A percentile compares a stretch with the other conserved stretches of the same genome.
Conservation (phyloP, 768 basidiomycete genomes). For the Porpolomopsis calyptriformis region DNA sequence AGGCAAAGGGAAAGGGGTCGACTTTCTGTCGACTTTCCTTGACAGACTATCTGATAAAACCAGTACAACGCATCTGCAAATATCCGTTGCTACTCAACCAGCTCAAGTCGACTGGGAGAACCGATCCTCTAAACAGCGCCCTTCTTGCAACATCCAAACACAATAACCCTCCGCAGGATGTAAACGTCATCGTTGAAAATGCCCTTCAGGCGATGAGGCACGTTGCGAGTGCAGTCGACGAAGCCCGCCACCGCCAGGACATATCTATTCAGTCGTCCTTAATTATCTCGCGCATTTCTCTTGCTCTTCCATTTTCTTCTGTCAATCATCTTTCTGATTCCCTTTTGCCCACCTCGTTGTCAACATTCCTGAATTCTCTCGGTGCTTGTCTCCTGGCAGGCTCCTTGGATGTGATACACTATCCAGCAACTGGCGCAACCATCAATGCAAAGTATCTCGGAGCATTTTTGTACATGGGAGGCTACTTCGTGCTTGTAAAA, state of each 20-base stretch:
- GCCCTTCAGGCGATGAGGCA: constrained; percentile 64
- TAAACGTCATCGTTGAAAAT: constrained; percentile 35
- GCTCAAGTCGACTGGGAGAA: constrained; percentile 32
- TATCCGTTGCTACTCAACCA: constrained; percentile 86
- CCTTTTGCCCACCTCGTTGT: constrained; percentile 31
- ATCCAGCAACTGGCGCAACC: constrained; percentile 34
- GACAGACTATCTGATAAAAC: constrained; percentile 90
- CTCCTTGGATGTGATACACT: constrained; percentile 77
- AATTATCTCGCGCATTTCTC: constrained; percentile 57
- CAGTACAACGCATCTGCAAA: constrained; percentile 92
- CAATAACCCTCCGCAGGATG: constrained; percentile 19
- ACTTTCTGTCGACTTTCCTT: constrained; percentile 40
- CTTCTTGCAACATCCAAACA: neutral
- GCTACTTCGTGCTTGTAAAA: constrained; percentile 82
- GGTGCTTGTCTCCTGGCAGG: constrained; percentile 75
- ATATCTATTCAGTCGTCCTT: constrained; percentile 54
- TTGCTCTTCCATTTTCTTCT: constrained; percentile 18
- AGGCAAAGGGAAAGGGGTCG: neutral
- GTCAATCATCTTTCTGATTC: constrained; percentile 17
- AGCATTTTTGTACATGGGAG: constrained; percentile 79
- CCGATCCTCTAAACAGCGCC: neutral
- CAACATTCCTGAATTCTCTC: constrained; percentile 60
- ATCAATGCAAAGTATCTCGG: constrained; percentile 80
- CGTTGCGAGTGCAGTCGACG: constrained; percentile 71
- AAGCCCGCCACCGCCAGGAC: constrained; percentile 62